These are phyloP conservation scores for Beta corolliflora DNA, from an alignment of 179 eudicot species.

Conservation along the genomic window DNA sequence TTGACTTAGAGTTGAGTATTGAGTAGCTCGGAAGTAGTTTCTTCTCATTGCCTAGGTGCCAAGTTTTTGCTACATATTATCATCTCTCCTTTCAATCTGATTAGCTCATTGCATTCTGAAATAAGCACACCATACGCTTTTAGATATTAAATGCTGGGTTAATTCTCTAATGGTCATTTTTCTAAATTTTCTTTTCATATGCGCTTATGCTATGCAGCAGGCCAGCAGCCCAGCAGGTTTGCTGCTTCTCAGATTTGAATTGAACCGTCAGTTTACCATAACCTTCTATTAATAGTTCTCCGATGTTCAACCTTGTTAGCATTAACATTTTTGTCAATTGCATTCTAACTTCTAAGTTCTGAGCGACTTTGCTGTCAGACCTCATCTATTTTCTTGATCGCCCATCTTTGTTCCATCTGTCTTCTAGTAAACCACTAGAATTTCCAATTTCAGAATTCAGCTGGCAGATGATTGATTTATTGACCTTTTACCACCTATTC, in stretches of 20 bases:
- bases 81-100: background rate
- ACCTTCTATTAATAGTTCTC: background rate
- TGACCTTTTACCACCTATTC: background rate
- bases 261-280: too few species aligned
- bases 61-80: background rate
- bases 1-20: background rate
- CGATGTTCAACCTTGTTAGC: background rate
- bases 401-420: too few species aligned
- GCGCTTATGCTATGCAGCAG: too few species aligned
- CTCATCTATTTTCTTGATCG: background rate
- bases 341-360: background rate
- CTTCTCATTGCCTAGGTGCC: background rate
- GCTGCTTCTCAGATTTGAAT: too few species aligned
- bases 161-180: too few species aligned
- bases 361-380: background rate
- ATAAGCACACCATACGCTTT: background rate
- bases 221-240: too few species aligned
- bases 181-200: too few species aligned
- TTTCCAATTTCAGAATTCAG: background rate
- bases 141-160: too few species aligned
- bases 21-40: background rate
- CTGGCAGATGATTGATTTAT: background rate
- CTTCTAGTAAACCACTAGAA: background rate
- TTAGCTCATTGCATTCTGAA: background rate
- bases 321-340: background rate